Conservation (phyloP, 2,329 filamentous ascomycete genomes). For the Setomelanomma holmii region DNA sequence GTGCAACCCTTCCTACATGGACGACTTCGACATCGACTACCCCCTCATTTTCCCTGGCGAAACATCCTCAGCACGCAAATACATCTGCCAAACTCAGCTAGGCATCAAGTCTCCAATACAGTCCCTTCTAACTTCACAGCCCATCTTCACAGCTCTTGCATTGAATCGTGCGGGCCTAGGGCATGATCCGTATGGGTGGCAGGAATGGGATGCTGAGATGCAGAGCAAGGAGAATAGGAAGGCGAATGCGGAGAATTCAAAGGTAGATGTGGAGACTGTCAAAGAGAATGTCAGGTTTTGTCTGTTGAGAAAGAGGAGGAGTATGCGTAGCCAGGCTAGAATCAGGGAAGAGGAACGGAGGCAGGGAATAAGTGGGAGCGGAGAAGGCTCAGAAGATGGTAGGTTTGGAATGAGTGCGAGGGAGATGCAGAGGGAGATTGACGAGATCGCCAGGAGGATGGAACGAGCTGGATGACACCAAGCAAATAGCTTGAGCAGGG, state of each 20-base stretch:
- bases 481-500: too few relatives aligned
- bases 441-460: too few relatives aligned
- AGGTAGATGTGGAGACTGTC: not conserved
- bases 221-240: not conserved
- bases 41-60: slow-evolving; percentile 3
- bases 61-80: not conserved
- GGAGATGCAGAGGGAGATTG: too few relatives aligned
- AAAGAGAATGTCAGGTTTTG: not conserved
- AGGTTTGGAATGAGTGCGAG: too few relatives aligned
- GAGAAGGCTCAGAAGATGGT: too few relatives aligned
- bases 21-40: not conserved
- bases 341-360: too few relatives aligned
- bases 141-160: not conserved
- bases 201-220: not conserved
- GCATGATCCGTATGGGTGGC: slow-evolving; percentile 8
- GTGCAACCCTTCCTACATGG: not conserved
- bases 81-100: slow-evolving; percentile 2
- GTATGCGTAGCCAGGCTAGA: too few relatives aligned
- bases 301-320: not conserved
- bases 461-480: too few relatives aligned
- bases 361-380: too few relatives aligned
- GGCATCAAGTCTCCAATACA: not conserved
- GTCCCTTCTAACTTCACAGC: not conserved
- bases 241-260: not conserved
- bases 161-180: not conserved